Percentiles rank a stretch among this genome's conserved stretches.
Conservation (phyloP, 2,329 filamentous ascomycete genomes). For the Pestalotiopsis sp. region DNA sequence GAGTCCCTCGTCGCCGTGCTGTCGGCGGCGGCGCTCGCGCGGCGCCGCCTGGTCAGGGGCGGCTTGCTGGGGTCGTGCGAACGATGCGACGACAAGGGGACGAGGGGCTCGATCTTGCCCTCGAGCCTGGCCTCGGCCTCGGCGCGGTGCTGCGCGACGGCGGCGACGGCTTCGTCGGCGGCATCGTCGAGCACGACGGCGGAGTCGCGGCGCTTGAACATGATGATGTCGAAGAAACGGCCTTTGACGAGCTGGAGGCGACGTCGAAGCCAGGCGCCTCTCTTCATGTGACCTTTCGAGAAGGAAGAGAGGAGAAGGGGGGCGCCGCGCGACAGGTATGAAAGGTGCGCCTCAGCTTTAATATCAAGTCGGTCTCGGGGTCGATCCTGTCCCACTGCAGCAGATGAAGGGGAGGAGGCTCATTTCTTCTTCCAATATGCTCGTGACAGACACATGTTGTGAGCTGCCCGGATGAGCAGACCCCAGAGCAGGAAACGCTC, state of each 20-base stretch:
- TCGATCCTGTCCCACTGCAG: no score
- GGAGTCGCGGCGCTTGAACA: background rate
- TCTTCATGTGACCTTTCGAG: background rate
- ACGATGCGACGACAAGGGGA: background rate
- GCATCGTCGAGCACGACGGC: constrained; percentile 3
- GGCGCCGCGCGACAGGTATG: background rate
- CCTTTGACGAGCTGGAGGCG: constrained; percentile 2
- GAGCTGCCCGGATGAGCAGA: background rate
- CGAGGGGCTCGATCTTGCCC: constrained; percentile 1
- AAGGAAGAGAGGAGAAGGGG: background rate
- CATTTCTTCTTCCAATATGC: background rate
- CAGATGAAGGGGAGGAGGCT: background rate
- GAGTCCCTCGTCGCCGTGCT: background rate
- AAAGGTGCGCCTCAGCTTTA: background rate
- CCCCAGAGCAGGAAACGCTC: no score
- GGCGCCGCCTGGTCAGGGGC: background rate
- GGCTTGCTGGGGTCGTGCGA: background rate
- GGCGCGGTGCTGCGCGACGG: constrained; percentile 4
- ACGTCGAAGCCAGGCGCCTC: constrained; percentile 2
- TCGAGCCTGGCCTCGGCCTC: constrained; percentile 5
- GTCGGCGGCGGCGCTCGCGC: background rate
- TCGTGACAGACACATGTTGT: constrained; percentile 11
- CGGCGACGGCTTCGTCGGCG: background rate
- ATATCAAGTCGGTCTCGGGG: background rate
- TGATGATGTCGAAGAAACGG: background rate